Evolutionary conservation across 2,329 filamentous ascomycete genomes (phyloP).

Genomic region (Lojkania enalia): DNA sequence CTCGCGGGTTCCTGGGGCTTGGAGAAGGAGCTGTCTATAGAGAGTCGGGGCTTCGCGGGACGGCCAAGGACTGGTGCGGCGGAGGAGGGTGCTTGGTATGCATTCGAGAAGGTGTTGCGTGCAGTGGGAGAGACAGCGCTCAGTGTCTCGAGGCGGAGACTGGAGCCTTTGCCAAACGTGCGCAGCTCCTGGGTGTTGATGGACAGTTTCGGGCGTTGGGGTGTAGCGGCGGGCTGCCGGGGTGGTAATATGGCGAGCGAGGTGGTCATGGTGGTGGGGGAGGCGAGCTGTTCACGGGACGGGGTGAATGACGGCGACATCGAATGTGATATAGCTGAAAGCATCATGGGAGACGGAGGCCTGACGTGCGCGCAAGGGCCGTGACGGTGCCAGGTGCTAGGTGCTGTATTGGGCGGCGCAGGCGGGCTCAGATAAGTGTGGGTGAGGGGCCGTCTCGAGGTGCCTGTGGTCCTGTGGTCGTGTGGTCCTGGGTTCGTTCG

Average conservation of each 20-base stretch:
- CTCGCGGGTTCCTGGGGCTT: conserved; percentile 18
- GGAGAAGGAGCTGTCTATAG: conserved; percentile 36
- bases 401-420: conserved; percentile 6
- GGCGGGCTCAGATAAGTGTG: conserved; percentile 11
- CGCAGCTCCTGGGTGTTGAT: conserved; percentile 59
- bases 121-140: conserved; percentile 63
- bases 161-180: conserved; percentile 58
- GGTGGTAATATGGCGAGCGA: conserved; percentile 51
- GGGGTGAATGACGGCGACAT: conserved; percentile 29
- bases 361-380: conserved; percentile 3
- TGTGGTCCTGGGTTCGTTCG: no score
- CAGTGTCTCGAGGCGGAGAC: conserved; percentile 57
- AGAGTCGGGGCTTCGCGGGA: conserved; percentile 35
- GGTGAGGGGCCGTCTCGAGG: background rate
- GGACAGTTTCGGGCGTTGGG: conserved; percentile 59
- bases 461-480: no score
- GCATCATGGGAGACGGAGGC: conserved; percentile 37
- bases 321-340: conserved; percentile 40
- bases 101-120: conserved; percentile 65
- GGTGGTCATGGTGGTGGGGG: conserved; percentile 46
- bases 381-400: conserved; percentile 7
- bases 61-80: conserved; percentile 27
- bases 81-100: conserved; percentile 51
- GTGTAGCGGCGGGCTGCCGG: conserved; percentile 20
- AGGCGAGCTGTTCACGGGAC: conserved; percentile 29